Evolutionary conservation across 345 rosid species (phyloP), one percentile per base, ranked within the genome.

Genomic region (Sisymbrium altissimum): DNA sequence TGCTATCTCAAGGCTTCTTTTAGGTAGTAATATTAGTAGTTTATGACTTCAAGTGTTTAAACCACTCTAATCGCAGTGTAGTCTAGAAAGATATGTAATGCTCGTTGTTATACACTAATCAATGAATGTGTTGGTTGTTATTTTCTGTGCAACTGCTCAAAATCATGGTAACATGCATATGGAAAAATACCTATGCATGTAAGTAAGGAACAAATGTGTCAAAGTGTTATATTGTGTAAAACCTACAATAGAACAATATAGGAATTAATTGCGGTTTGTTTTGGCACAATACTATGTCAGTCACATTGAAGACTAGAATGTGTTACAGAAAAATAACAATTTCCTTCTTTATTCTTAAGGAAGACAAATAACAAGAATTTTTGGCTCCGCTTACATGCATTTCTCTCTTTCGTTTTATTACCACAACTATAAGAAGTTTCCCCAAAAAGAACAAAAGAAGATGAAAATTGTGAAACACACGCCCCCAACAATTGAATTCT

Each of bases 371-470:
- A 32, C 35, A 32, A 32, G 35, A 32, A 4, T 4, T 8, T 29
- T 29, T 29, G 39, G 39, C 39, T 36, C 12, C 40, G 40, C 1
- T 9, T 44, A 46, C 66, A 57, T 46, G 18, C 25, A 61, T 29
- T 38, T 64, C 30, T 36, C 27, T 7, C 9, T 60, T 29, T 74
- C 10, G 36, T 59, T 59, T 67, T 57, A 68, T 60, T 41, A 50
- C 27, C 46, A 60, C 62, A 46, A 40, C 59, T 77, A 58, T 48
- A 71, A 48, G 77, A 50, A 56, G 50, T 57, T 19, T 12, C 44
- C 55, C 38, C 4, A 56, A 46, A 59, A 61, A 56, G 29, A 12
- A 21, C n/a, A 12, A 49, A 35, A 35, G 55, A 44, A 30, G 52
- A 41, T 3, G 23, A 46, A 61, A 53, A 54, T 41, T 59, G 46